Percentiles rank a stretch among this genome's conserved stretches.
Evolutionary conservation across 129 eudicot species (phyloP).

Genomic region (Oenanthe sinensis): DNA sequence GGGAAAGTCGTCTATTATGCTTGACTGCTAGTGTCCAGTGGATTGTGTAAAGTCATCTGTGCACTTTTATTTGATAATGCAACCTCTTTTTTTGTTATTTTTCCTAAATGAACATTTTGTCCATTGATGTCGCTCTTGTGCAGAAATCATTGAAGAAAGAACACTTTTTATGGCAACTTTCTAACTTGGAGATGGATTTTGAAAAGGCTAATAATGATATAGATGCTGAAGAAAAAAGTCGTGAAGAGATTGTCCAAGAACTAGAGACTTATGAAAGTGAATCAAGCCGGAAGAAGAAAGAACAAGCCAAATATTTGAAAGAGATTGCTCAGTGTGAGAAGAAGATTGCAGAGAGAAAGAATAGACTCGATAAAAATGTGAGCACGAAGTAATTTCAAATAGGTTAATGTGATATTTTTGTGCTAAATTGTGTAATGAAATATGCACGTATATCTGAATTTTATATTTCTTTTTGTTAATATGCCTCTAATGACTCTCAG

Average conservation of each 20-base stretch:
- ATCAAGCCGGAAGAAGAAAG: conserved; percentile 72
- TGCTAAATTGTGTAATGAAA: background rate
- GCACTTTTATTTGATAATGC: background rate
- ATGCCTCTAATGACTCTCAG: background rate
- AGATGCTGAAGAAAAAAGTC: conserved; percentile 64
- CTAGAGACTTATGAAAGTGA: conserved; percentile 66
- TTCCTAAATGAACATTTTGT: background rate
- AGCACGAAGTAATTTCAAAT: conserved; percentile 14
- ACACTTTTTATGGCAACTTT: conserved; percentile 86
- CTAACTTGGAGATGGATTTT: conserved; percentile 67
- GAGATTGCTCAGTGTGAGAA: conserved; percentile 74
- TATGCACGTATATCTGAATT: background rate
- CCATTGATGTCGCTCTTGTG: conserved; percentile 3
- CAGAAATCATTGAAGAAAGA: conserved; percentile 91
- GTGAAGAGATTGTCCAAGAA: conserved; percentile 68
- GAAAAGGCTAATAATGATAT: conserved; percentile 70
- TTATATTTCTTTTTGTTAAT: background rate
- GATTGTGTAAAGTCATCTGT: background rate
- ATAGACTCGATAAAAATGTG: conserved; percentile 69
- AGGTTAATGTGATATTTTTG: background rate
- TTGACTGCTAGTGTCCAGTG: background rate
- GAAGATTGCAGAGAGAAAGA: conserved; percentile 74
- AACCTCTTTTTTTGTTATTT: background rate
- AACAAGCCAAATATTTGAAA: conserved; percentile 57
- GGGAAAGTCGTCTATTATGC: background rate